phyloP scores from a whole-genome alignment of 2,329 filamentous ascomycete species.

The Chaetomium olivaceum region DNA sequence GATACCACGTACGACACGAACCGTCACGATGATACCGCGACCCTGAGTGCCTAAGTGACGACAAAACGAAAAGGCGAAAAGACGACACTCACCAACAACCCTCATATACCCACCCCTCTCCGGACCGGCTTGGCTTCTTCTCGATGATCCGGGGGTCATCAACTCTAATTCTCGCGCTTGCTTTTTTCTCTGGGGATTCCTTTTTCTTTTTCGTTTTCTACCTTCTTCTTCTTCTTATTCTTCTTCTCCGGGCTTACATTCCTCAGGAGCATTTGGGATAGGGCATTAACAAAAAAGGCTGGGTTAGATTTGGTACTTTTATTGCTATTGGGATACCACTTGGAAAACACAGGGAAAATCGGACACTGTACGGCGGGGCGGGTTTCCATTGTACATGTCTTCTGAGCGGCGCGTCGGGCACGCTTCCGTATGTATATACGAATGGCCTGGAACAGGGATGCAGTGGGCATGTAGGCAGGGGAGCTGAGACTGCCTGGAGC shows the following conservation, averaged over 20 bases:
- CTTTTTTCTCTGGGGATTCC: constrained; percentile 1
- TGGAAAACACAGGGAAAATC: constrained; percentile 18
- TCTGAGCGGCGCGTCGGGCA: constrained; percentile 20
- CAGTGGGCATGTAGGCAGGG: background rate
- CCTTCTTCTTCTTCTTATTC: background rate
- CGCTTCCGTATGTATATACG: constrained; percentile 23
- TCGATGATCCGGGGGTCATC: background rate
- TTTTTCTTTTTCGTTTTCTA: background rate
- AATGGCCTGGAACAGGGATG: background rate
- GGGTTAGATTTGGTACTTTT: constrained; percentile 3
- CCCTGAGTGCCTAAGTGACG: too few relatives aligned
- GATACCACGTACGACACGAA: background rate
- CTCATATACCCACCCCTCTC: background rate
- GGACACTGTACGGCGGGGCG: background rate
- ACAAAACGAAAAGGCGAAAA: background rate
- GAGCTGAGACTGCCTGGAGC: constrained; percentile 30
- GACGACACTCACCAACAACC: background rate
- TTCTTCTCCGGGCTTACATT: constrained; percentile 1
- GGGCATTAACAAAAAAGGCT: constrained; percentile 11
- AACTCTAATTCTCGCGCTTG: background rate
- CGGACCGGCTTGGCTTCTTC: background rate
- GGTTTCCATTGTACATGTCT: constrained; percentile 17
- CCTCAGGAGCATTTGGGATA: constrained; percentile 11
- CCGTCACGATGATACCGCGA: background rate
- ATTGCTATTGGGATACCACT: constrained; percentile 13